phyloP scores from a whole-genome alignment of 441 rosid species.

The Populus hybrid region DNA sequence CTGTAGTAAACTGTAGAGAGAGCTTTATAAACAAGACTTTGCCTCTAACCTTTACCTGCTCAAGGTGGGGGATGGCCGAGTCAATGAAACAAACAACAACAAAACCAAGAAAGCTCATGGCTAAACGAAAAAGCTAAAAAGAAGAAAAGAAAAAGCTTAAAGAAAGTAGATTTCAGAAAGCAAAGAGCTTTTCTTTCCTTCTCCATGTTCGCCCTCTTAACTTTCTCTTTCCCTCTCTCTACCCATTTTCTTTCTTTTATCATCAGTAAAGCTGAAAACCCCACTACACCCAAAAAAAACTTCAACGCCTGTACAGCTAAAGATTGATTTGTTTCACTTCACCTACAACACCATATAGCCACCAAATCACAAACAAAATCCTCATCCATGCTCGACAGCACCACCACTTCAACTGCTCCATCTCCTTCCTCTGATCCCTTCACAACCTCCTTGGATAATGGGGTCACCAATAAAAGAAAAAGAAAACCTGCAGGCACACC shows the following conservation, averaged over 20 bases:
- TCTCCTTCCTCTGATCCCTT: conserved; percentile 54
- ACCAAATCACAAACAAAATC: neutral
- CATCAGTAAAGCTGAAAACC: conserved; percentile 60
- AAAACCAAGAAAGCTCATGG: conserved; percentile 1
- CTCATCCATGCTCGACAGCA: conserved; percentile 41
- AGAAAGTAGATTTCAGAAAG: conserved; percentile 64
- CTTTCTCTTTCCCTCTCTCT: conserved; percentile 19
- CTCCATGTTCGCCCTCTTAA: conserved; percentile 18
- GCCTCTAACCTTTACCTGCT: conserved; percentile 30
- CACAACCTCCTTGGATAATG: conserved; percentile 47
- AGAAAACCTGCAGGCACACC: conserved; percentile 95
- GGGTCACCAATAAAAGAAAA: conserved; percentile 59
- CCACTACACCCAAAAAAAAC: conserved; percentile 36
- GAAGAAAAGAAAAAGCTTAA: conserved; percentile 29
- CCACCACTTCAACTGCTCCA: conserved; percentile 23
- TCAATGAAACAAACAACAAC: conserved; percentile 21
- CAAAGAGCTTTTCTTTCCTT: conserved; percentile 38
- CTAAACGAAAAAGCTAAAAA: conserved; percentile 16
- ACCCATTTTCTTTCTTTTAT: conserved; percentile 29
- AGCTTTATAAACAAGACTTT: conserved; percentile 27
- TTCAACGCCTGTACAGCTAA: conserved; percentile 28
- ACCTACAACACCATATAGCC: conserved; percentile 29
- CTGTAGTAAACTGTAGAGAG: neutral
- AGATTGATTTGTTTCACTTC: conserved; percentile 29
- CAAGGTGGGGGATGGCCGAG: conserved; percentile 30